Percentiles rank a stretch among this genome's conserved stretches.
phyloP scores from a whole-genome alignment of 1,139 yeast species.

The Pichia sp. region DNA sequence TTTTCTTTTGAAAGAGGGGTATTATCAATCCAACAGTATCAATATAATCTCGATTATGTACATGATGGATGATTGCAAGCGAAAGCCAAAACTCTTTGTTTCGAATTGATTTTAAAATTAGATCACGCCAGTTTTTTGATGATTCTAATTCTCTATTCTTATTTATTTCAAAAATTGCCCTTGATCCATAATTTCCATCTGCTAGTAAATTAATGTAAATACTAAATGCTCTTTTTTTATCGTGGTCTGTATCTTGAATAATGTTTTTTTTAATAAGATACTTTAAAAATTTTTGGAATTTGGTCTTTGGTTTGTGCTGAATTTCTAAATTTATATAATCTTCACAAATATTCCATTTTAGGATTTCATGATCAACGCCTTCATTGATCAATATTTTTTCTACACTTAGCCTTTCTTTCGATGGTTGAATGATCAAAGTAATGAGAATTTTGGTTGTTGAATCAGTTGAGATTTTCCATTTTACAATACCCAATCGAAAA shows the following conservation, averaged over 20 bases:
- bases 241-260: neutral
- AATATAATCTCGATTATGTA: neutral
- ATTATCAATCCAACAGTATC: neutral
- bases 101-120: neutral
- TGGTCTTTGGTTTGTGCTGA: neutral
- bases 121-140: neutral
- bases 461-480: slow-evolving; percentile 10
- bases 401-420: slow-evolving; percentile 3
- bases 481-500: neutral
- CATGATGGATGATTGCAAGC: slow-evolving; percentile 4
- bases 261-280: neutral
- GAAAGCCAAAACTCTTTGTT: slow-evolving; percentile 1
- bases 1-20: neutral
- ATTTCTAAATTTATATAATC: slow-evolving; percentile 4
- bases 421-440: neutral
- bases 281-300: neutral
- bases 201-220: neutral
- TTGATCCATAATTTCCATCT: neutral
- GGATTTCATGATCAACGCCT: slow-evolving; percentile 1
- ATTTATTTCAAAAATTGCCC: slow-evolving; percentile 3
- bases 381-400: slow-evolving; percentile 7
- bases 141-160: neutral
- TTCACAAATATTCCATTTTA: slow-evolving; percentile 5
- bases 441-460: slow-evolving; percentile 5
- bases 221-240: neutral